Conservation (phyloP, 129 eudicot genomes). For the Centrapalus pauciflorus region DNA sequence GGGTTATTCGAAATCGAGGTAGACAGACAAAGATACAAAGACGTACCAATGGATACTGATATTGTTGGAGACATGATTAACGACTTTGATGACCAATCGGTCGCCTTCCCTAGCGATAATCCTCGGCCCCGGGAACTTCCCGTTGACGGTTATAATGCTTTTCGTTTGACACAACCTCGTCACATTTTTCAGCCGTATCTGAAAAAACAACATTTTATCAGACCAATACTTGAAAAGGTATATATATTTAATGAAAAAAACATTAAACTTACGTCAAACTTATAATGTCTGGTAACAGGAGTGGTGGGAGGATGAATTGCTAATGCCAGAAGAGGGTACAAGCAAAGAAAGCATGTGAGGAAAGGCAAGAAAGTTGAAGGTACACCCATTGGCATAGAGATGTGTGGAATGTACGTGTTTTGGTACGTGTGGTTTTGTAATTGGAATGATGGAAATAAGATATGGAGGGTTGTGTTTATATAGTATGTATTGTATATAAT, state of each 20-base stretch:
- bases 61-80: slow-evolving; percentile 54
- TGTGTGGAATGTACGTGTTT: neutral
- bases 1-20: neutral
- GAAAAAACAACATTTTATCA: too few relatives aligned
- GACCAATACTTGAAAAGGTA: too few relatives aligned
- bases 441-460: neutral
- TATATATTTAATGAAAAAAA: too few relatives aligned
- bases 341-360: slow-evolving; percentile 24
- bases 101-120: slow-evolving; percentile 66
- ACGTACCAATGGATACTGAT: slow-evolving; percentile 56
- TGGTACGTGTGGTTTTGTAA: neutral
- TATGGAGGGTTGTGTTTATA: slow-evolving; percentile 20
- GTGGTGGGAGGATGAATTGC: slow-evolving; percentile 22
- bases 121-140: slow-evolving; percentile 66
- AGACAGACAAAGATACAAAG: neutral
- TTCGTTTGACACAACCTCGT: slow-evolving; percentile 67
- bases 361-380: slow-evolving; percentile 20
- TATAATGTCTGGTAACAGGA: slow-evolving; percentile 53
- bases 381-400: too few relatives aligned
- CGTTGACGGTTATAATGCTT: slow-evolving; percentile 55
- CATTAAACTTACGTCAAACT: slow-evolving; percentile 46
- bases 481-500: slow-evolving; percentile 7
- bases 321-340: slow-evolving; percentile 18
- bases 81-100: slow-evolving; percentile 47
- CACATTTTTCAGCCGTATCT: slow-evolving; percentile 57